Evolutionary conservation across 2,329 filamentous ascomycete species (phyloP).

Genomic region (Oidium heveae): DNA sequence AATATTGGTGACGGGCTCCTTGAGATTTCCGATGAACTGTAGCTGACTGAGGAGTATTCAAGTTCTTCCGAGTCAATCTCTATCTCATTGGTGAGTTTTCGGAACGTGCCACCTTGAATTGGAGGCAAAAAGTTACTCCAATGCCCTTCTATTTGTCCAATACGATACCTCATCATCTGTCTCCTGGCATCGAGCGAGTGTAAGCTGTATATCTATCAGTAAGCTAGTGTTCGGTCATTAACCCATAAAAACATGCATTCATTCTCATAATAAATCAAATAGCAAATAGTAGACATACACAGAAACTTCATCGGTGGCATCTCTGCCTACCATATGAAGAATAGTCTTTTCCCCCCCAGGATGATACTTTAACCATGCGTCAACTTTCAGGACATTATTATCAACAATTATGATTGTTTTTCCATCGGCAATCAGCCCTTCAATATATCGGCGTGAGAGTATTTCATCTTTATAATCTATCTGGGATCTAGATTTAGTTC

Average conservation of each 20-base stretch:
- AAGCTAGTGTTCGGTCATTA: not conserved
- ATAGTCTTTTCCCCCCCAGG: slow-evolving; percentile 84
- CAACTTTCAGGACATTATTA: slow-evolving; percentile 58
- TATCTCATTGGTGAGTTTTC: slow-evolving; percentile 21
- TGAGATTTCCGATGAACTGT: slow-evolving; percentile 9
- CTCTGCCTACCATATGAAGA: slow-evolving; percentile 73
- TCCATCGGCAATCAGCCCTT: slow-evolving; percentile 63
- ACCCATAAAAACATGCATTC: not conserved
- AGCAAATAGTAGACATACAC: slow-evolving; percentile 31
- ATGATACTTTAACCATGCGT: slow-evolving; percentile 72
- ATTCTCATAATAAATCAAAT: not conserved
- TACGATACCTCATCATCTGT: slow-evolving; percentile 56
- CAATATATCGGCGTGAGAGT: slow-evolving; percentile 39
- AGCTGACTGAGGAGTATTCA: slow-evolving; percentile 6
- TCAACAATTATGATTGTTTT: slow-evolving; percentile 60
- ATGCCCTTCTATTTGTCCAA: slow-evolving; percentile 53
- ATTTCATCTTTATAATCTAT: slow-evolving; percentile 12
- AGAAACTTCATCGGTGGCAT: slow-evolving; percentile 85
- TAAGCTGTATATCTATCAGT: slow-evolving; percentile 25
- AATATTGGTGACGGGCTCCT: slow-evolving; percentile 14
- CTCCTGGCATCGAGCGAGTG: slow-evolving; percentile 56
- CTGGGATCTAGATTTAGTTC: too few species aligned
- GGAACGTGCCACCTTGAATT: slow-evolving; percentile 69
- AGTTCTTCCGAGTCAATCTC: slow-evolving; percentile 16
- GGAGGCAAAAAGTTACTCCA: slow-evolving; percentile 83